Evolutionary conservation across 2,329 filamentous ascomycete genomes (phyloP).

Genomic region (Xylaria arbuscula): DNA sequence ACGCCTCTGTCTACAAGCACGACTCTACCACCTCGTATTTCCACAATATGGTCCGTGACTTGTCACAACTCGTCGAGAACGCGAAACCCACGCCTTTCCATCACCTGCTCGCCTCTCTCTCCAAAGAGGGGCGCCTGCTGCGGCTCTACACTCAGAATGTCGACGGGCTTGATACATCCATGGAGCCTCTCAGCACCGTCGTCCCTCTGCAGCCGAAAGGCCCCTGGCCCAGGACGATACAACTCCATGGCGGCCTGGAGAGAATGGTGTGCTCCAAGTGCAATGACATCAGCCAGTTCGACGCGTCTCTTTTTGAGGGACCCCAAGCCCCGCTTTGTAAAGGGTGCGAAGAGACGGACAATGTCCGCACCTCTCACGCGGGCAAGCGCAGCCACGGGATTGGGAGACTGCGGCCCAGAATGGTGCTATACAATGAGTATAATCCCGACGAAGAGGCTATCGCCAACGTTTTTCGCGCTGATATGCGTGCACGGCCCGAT

Average conservation of each 20-base stretch:
- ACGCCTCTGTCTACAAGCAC: slow-evolving; percentile 97
- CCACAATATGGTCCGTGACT: slow-evolving; percentile 93
- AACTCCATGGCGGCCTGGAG: slow-evolving; percentile 90
- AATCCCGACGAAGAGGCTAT: slow-evolving; percentile 98
- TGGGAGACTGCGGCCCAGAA: slow-evolving; percentile 87
- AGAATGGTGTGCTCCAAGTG: slow-evolving; percentile 99
- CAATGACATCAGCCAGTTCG: slow-evolving; percentile 77
- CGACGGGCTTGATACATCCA: slow-evolving; percentile 88
- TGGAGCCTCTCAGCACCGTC: slow-evolving; percentile 81
- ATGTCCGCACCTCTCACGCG: slow-evolving; percentile 77
- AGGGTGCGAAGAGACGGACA: slow-evolving; percentile 78
- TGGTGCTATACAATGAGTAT: slow-evolving; percentile 97
- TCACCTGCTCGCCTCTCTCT: slow-evolving; percentile 89
- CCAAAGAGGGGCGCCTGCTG: slow-evolving; percentile 85
- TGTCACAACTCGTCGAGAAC: slow-evolving; percentile 80
- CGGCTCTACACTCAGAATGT: slow-evolving; percentile 97
- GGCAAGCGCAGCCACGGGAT: slow-evolving; percentile 95
- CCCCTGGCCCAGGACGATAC: slow-evolving; percentile 93
- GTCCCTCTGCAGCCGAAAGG: slow-evolving; percentile 85
- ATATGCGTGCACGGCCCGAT: slow-evolving; percentile 86
- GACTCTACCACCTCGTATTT: slow-evolving; percentile 89
- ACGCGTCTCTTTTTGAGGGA: slow-evolving; percentile 83
- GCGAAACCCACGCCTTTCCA: slow-evolving; percentile 91
- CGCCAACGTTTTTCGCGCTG: slow-evolving; percentile 86
- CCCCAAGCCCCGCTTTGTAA: slow-evolving; percentile 84